Base-by-base conservation (phyloP, 169 alveolate genomes). In the Plasmodium berghei region DNA sequence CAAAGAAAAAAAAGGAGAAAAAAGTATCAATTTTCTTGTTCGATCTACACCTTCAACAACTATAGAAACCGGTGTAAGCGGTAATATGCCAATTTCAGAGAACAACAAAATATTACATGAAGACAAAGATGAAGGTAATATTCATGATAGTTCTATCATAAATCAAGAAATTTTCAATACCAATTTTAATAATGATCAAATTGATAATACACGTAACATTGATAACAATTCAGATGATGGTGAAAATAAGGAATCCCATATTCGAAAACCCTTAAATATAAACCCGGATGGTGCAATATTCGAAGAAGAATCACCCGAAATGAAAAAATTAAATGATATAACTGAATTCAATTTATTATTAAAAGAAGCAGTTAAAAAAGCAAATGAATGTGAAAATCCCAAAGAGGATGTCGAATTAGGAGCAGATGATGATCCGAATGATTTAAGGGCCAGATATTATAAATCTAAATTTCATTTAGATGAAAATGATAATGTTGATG, bases 371-470 rank as follows among this genome's bases (percentile, higher is more conserved):
- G 42, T 83, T 48, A 83, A 83, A 83, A 83, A 83, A 59, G 90
- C 90, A 16, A 69, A 67, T 20, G 73, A 83, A 24, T 55, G 73
- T n/a, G 90, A 83, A 69, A 54, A 83, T 69, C 90, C 90, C 0
- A 83, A 69, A 28, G 90, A 83, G 10, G 90, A 83, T 69, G 90
- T 83, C 10, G 90, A 83, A 69, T 59, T 83, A 55, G 90, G 90
- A 9, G 22, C 75, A 8, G 90, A 83, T 69, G 90, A 83, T 67
- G 59, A 83, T 18, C 90, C 90, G 9, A 73, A 83, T 18, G 45
- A 58, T 20, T 42, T 83, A 22, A 66, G 90, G 69, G 12, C 70
- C 24, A 83, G 58, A 54, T 83, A 83, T 72, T 83, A 83, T 72
- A 83, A 46, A 48, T 34, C 85, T 16, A 83, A 83, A 55, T 83